Evolutionary conservation across 2,329 filamentous ascomycete genomes (phyloP).

Genomic region (Gnomoniopsis sp.): DNA sequence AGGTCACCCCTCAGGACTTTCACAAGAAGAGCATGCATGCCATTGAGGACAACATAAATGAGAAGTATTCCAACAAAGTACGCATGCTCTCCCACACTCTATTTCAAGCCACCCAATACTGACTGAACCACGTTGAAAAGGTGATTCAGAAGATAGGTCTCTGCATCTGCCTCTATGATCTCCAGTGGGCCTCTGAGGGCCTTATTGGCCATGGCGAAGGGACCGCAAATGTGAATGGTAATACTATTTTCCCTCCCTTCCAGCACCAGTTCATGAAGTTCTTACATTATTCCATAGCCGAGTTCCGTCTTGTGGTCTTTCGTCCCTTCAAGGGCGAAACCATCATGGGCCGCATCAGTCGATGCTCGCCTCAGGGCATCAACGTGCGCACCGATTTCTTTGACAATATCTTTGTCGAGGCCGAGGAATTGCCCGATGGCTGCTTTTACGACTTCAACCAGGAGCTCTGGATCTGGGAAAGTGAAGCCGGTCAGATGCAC

Average conservation of each 20-base stretch:
- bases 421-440: slow-evolving; percentile 70
- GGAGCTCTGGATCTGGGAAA: slow-evolving; percentile 80
- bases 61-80: slow-evolving; percentile 93
- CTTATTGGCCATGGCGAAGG: slow-evolving; percentile 91
- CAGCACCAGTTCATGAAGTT: not conserved
- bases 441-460: slow-evolving; percentile 72
- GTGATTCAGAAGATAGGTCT: slow-evolving; percentile 92
- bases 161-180: slow-evolving; percentile 89
- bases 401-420: slow-evolving; percentile 81
- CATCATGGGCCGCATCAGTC: slow-evolving; percentile 78
- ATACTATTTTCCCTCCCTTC: slow-evolving; percentile 53
- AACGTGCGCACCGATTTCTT: slow-evolving; percentile 88
- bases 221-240: slow-evolving; percentile 94
- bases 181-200: slow-evolving; percentile 86
- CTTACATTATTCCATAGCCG: slow-evolving; percentile 54
- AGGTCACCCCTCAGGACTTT: slow-evolving; percentile 87
- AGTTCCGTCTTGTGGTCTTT: slow-evolving; percentile 91
- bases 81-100: not conserved
- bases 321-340: slow-evolving; percentile 95
- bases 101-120: not conserved
- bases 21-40: slow-evolving; percentile 76
- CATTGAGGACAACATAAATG: slow-evolving; percentile 92
- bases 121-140: slow-evolving; percentile 32
- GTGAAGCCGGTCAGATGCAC: slow-evolving; percentile 67
- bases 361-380: slow-evolving; percentile 68